phyloP scores from a whole-genome alignment of 2,329 filamentous ascomycete genomes.

The Metarhizium robertsii region DNA sequence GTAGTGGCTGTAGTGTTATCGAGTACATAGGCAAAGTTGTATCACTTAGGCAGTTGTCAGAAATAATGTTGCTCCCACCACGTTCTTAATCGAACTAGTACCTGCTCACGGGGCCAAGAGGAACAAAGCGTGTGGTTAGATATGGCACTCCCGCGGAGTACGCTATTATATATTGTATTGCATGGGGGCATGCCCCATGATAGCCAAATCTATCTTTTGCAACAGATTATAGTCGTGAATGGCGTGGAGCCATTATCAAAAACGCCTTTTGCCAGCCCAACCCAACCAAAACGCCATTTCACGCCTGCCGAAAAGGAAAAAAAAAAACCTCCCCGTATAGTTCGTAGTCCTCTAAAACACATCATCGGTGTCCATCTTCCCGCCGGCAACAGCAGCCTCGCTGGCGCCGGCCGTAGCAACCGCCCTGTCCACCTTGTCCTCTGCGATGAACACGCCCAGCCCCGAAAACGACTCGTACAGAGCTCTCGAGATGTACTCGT shows the following conservation, averaged over 20 bases:
- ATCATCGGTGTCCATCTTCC: constrained; percentile 41
- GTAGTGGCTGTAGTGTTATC: background rate
- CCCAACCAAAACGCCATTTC: background rate
- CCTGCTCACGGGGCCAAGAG: background rate
- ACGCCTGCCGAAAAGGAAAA: constrained; percentile 3
- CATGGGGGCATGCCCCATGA: background rate
- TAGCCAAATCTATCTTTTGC: background rate
- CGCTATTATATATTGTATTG: background rate
- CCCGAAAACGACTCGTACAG: constrained; percentile 87
- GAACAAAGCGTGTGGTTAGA: background rate
- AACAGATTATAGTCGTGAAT: background rate
- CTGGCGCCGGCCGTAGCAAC: constrained; percentile 24
- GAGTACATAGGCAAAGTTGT: background rate
- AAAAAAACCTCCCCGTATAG: background rate
- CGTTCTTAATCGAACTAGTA: background rate
- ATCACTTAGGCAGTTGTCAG: background rate
- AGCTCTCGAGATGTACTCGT: constrained; percentile 72
- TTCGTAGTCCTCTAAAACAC: constrained; percentile 23
- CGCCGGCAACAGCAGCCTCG: constrained; percentile 25
- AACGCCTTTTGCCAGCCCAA: background rate
- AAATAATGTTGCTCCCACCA: background rate
- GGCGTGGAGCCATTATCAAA: background rate
- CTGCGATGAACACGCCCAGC: constrained; percentile 74
- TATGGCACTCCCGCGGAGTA: background rate
- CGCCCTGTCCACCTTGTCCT: constrained; percentile 50